Base-by-base conservation (phyloP, 1,284 basidiomycete species). In the Singerocomus rubriflavus region DNA sequence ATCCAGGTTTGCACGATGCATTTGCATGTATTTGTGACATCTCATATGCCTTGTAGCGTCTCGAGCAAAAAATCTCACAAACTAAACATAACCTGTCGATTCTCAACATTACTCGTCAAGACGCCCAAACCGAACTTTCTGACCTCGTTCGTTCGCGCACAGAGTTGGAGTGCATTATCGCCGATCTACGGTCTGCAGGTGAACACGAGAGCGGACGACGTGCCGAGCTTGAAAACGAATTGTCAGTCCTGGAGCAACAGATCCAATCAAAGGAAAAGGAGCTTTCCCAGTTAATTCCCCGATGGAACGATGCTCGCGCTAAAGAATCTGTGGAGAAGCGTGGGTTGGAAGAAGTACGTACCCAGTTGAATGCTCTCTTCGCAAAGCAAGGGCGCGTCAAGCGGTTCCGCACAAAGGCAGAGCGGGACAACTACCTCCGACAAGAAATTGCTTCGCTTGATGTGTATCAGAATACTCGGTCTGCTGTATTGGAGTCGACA, bases 301-400 rank as follows among this genome's bases (percentile, higher is more conserved):
- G 81, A 43, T 93, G 89, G 80, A 77, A 80, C 60, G 66, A 77
- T 50, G 71, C 79, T 51, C 71, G 81, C 39, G 57, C 69, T 0
- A 72, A 74, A 37, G 90, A 93, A 64, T 71, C 73, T 17, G 74
- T 76, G n/a, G 84, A 88, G 64, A 85, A 84, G 66, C 77, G 83
- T 48, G 78, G 73, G 25, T 77, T 95, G 56, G 91, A 93, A 54
- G 81, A 85, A 36, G 83, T 84, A 0, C 80, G 80, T 44, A 84
- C 88, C 0, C 78, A 77, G 44, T 73, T 97, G 4, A 76, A 80
- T 2, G 82, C 86, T 0, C 73, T 98, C 2, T 91, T 88, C 63
- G 85, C 89, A 8, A 97, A 97, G 66, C 91, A 92, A 66, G 93
- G 93, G 1, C 87, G 95, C 27, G 76, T 88, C 26, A 81, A 84